A percentile compares a stretch with the other conserved stretches of the same genome.
These are phyloP conservation scores for Combretum micranthum DNA, from an alignment of 345 rosid genomes.

Conservation along the genomic window DNA sequence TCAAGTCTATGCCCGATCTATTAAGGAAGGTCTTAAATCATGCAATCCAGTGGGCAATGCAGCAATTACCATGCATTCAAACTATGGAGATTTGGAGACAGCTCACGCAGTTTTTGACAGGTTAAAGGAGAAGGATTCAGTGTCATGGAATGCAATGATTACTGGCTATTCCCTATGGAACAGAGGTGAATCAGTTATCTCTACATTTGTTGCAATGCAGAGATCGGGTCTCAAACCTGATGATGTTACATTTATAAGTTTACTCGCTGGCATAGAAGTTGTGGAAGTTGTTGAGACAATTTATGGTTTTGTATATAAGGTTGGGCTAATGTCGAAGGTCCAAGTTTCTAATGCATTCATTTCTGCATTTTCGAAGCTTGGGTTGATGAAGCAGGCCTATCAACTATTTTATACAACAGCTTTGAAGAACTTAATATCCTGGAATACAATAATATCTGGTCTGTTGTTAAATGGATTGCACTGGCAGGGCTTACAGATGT, in stretches of 20 bases:
- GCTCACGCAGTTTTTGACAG: slow-evolving; percentile 35
- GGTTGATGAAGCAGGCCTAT: slow-evolving; percentile 34
- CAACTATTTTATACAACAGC: slow-evolving; percentile 32
- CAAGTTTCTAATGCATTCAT: slow-evolving; percentile 59
- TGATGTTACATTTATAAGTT: slow-evolving; percentile 69
- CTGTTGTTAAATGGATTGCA: slow-evolving; percentile 41
- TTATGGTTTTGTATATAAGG: slow-evolving; percentile 33
- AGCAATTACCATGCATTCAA: slow-evolving; percentile 53
- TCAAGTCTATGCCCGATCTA: slow-evolving; percentile 43
- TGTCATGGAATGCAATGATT: slow-evolving; percentile 76
- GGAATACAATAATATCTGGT: slow-evolving; percentile 67
- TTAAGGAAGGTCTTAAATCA: slow-evolving; percentile 49
- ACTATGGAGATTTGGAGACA: slow-evolving; percentile 28
- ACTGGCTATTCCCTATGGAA: slow-evolving; percentile 49
- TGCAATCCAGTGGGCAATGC: slow-evolving; percentile 55
- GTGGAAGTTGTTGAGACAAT: slow-evolving; percentile 38
- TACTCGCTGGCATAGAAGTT: slow-evolving; percentile 41
- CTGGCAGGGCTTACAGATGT: slow-evolving; percentile 33
- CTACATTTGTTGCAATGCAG: slow-evolving; percentile 41
- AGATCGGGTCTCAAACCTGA: slow-evolving; percentile 46
- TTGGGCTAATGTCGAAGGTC: slow-evolving; percentile 41
- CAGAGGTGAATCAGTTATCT: slow-evolving; percentile 29
- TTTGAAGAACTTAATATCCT: slow-evolving; percentile 48
- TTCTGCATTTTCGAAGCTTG: slow-evolving; percentile 61
- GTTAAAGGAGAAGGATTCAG: slow-evolving; percentile 51